phyloP scores from a whole-genome alignment of 257 asterid genomes.

The Jacaranda mimosifolia region DNA sequence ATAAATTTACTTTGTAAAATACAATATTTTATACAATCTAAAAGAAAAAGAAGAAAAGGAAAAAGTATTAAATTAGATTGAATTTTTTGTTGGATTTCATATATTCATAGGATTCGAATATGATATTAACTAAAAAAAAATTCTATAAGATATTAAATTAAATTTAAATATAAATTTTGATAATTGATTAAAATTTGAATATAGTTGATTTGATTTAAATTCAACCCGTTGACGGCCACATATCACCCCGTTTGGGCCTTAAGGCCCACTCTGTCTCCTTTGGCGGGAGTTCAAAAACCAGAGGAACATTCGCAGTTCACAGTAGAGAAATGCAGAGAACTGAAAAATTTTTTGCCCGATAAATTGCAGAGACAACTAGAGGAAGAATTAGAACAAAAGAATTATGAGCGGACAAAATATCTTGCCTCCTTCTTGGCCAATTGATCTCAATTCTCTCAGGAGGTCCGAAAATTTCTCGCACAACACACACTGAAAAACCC shows the following conservation, averaged over 20 bases:
- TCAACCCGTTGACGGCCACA: neutral
- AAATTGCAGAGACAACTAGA: constrained; percentile 7
- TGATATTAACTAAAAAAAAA: no score
- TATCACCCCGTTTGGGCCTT: constrained; percentile 18
- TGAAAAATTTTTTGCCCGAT: neutral
- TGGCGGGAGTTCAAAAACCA: constrained; percentile 42
- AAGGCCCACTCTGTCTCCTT: constrained; percentile 5
- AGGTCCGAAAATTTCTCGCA: constrained; percentile 39
- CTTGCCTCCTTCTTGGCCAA: constrained; percentile 29
- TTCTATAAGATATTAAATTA: no score
- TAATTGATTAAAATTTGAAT: no score
- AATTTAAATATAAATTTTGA: no score
- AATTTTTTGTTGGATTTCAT: no score
- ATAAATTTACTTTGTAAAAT: no score
- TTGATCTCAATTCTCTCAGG: constrained; percentile 37
- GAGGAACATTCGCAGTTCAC: neutral
- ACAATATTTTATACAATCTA: no score
- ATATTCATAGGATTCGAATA: no score
- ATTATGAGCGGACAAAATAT: constrained; percentile 33
- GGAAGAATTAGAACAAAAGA: neutral
- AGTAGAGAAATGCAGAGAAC: neutral
- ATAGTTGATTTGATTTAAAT: no score
- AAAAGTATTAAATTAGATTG: no score
- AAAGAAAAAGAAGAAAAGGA: no score
- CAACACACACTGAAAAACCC: neutral